Percentiles rank a stretch among this genome's conserved stretches.
phyloP scores from a whole-genome alignment of 306 rosid species.

The Inga laurina region DNA sequence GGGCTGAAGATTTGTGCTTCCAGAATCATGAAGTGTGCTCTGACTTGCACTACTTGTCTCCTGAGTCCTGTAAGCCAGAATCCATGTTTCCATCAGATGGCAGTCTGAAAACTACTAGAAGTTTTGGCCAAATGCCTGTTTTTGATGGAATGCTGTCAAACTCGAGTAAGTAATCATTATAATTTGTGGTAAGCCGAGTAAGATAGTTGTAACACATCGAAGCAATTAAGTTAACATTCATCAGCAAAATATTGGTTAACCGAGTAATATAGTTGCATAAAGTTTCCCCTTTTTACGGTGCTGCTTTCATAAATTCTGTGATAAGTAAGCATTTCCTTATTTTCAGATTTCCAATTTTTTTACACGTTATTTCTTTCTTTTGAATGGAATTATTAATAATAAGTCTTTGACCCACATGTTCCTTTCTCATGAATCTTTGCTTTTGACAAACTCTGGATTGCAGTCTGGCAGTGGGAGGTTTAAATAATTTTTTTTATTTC shows the following conservation, averaged over 20 bases:
- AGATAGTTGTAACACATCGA: neutral
- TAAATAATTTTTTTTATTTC: neutral
- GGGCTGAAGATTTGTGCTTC: slow-evolving; percentile 68
- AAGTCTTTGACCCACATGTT: neutral
- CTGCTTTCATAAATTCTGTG: neutral
- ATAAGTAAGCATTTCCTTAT: neutral
- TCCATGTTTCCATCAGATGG: slow-evolving; percentile 57
- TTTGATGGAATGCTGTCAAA: slow-evolving; percentile 69
- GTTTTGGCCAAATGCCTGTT: slow-evolving; percentile 52
- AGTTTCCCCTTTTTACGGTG: neutral
- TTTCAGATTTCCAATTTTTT: neutral
- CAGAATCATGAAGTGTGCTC: slow-evolving; percentile 64
- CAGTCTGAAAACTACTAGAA: slow-evolving; percentile 49
- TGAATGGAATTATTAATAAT: neutral
- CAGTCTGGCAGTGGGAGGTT: neutral
- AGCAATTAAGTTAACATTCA: neutral
- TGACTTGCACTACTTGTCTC: slow-evolving; percentile 71
- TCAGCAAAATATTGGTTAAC: neutral
- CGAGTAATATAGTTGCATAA: neutral
- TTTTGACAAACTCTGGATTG: neutral
- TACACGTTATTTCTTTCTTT: slow-evolving; percentile 6
- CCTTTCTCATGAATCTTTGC: slow-evolving; percentile 19
- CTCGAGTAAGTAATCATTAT: slow-evolving; percentile 45
- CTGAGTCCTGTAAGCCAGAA: slow-evolving; percentile 50
- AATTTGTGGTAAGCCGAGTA: neutral